Conservation (phyloP, 192 early-diverging fungal species). For the Phlyctochytrium bullatum region DNA sequence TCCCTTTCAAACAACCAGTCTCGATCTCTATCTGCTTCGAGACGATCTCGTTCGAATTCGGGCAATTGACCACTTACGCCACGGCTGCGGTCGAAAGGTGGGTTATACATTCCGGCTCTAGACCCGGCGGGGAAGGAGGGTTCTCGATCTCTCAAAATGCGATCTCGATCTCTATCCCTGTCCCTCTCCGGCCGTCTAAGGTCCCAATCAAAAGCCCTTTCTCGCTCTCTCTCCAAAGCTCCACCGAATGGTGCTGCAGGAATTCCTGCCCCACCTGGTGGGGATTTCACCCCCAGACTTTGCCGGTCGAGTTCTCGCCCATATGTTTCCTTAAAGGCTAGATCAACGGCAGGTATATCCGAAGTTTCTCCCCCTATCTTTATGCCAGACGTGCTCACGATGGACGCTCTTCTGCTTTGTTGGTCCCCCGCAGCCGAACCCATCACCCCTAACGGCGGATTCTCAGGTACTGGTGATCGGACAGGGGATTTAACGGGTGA, state of each 20-base stretch:
- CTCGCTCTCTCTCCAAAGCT: not conserved
- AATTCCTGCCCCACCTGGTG: not conserved
- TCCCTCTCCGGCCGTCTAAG: not conserved
- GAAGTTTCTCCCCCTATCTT: not conserved
- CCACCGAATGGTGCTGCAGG: not conserved
- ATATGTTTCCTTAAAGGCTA: not conserved
- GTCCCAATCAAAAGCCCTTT: not conserved
- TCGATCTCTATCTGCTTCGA: not conserved
- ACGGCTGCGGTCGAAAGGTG: too few species aligned
- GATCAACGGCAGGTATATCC: not conserved
- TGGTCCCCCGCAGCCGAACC: too few species aligned
- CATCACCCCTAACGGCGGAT: too few species aligned
- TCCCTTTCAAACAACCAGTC: not conserved
- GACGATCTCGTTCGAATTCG: too few species aligned
- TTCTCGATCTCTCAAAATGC: not conserved
- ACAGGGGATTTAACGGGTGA: not conserved
- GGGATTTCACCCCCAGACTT: not conserved
- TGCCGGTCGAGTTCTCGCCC: not conserved
- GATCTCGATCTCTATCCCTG: not conserved
- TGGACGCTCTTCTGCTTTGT: not conserved
- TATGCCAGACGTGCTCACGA: not conserved
- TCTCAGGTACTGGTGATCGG: constrained; percentile 1
- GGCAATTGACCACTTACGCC: too few species aligned
- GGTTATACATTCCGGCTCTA: not conserved
- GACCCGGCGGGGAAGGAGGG: not conserved